Percentiles rank a stretch among this genome's conserved stretches.
Conservation (phyloP, 164 flowering plant genomes). For the Buxus sempervirens region DNA sequence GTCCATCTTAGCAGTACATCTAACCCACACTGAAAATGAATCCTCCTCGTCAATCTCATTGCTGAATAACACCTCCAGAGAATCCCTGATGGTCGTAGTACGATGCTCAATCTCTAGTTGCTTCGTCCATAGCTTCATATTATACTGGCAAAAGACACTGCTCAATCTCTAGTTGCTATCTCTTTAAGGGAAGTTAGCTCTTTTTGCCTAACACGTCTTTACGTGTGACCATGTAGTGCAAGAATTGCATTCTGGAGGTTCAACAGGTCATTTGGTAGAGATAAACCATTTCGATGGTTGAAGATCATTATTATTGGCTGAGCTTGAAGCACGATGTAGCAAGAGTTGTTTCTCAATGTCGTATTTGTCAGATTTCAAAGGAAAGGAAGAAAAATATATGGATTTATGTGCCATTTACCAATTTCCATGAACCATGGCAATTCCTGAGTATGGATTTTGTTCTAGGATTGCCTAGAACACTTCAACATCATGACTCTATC, state of each 20-base stretch:
- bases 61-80: too few relatives aligned
- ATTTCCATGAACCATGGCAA: neutral
- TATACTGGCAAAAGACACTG: too few relatives aligned
- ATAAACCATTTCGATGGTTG: neutral
- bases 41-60: too few relatives aligned
- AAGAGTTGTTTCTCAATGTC: neutral
- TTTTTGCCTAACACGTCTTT: constrained; percentile 4
- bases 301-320: neutral
- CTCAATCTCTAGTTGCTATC: too few relatives aligned
- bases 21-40: too few relatives aligned
- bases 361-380: neutral
- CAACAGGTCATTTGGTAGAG: constrained; percentile 11
- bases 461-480: neutral
- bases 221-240: neutral
- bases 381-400: constrained; percentile 7
- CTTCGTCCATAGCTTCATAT: too few relatives aligned
- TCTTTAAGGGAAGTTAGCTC: constrained; percentile 3
- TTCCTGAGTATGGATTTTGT: neutral
- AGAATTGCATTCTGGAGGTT: constrained; percentile 4
- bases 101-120: too few relatives aligned
- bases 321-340: constrained; percentile 1
- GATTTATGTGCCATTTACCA: neutral
- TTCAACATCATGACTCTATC: too few relatives aligned
- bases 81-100: too few relatives aligned
- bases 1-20: too few relatives aligned